Base-by-base conservation (phyloP, 208 protist genomes). In the Trypanosoma avium region DNA sequence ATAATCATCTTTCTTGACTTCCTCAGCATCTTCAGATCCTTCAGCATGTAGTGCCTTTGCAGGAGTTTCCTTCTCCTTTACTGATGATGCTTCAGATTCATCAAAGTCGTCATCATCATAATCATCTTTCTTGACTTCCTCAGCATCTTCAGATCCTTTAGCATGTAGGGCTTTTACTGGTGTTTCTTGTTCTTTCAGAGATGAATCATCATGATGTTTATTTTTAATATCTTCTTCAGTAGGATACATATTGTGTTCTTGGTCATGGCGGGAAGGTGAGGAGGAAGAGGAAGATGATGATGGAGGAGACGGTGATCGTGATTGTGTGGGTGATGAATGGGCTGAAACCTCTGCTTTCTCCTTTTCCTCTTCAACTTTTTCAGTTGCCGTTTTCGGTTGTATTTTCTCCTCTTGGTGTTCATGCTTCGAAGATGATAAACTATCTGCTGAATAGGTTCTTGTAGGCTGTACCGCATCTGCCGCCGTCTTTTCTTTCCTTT, bases 341-440 rank as follows among this genome's bases (percentile, higher is more conserved):
- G n/a, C 5, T 38, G 10, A 38, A 13, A 38, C 33, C 33, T 38
- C 33, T 38, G 33, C 5, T 15, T 48, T 17, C 15, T 33, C 45
- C n/a, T 58, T 33, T 27, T 66, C 43, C 60, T 61, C 43, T 43
- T 63, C 58, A n/a, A n/a, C n/a, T n/a, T n/a, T n/a, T n/a, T n/a
- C n/a, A 7, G 12, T 24, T 29, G 13, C 21, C 8, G 6, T 61
- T 15, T 61, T 27, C 8, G 46, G 29, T 8, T 55, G 13, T 55
- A 60, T 65, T 5, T 60, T 47, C 52, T 47, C 10, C 21, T 49
- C 26, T 12, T 57, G 35, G 9, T 35, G 42, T 24, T 5, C 10
- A 8, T n/a, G 5, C 7, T 8, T 15, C 57, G 22, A 15, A 13
- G 10, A 33, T 22, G 33, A 38, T 38, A 10, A 38, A 38, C 7